A percentile compares a stretch with the other conserved stretches of the same genome.
These are phyloP conservation scores for Articulospora tetracladia DNA, from an alignment of 495 filamentous ascomycete genomes.

Conservation along the genomic window DNA sequence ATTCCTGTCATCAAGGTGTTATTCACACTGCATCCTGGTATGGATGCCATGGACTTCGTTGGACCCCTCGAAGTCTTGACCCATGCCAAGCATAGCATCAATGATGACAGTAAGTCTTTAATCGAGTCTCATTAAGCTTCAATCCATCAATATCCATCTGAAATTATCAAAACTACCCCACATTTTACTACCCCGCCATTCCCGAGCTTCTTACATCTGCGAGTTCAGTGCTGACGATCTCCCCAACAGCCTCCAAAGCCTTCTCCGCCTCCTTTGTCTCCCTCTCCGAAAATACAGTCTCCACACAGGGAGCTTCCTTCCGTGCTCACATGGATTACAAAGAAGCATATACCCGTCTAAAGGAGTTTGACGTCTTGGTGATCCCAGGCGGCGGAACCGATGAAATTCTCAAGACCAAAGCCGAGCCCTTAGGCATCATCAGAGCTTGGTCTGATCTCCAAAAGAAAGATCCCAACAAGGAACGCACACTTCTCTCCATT, in stretches of 20 bases:
- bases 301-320: constrained; percentile 72
- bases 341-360: constrained; percentile 58
- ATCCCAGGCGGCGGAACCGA: constrained; percentile 59
- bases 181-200: not conserved
- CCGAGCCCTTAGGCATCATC: constrained; percentile 61
- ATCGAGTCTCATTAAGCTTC: constrained; percentile 1
- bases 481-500: constrained; percentile 71
- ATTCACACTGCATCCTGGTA: constrained; percentile 41
- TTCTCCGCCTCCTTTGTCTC: constrained; percentile 68
- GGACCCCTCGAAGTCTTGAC: constrained; percentile 64
- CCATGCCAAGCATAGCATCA: constrained; percentile 54
- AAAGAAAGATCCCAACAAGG: constrained; percentile 57
- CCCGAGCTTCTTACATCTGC: not conserved
- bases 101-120: constrained; percentile 52
- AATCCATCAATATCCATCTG: constrained; percentile 13
- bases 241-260: constrained; percentile 42
- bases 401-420: constrained; percentile 49
- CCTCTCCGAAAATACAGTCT: constrained; percentile 50
- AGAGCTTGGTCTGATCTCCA: constrained; percentile 64
- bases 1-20: constrained; percentile 45
- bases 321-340: constrained; percentile 65
- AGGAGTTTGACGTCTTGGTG: constrained; percentile 69
- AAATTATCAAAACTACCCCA: not conserved
- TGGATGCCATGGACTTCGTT: constrained; percentile 59
- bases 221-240: constrained; percentile 5